Base-by-base conservation (phyloP, 129 eudicot species). In the Calendula officinalis region DNA sequence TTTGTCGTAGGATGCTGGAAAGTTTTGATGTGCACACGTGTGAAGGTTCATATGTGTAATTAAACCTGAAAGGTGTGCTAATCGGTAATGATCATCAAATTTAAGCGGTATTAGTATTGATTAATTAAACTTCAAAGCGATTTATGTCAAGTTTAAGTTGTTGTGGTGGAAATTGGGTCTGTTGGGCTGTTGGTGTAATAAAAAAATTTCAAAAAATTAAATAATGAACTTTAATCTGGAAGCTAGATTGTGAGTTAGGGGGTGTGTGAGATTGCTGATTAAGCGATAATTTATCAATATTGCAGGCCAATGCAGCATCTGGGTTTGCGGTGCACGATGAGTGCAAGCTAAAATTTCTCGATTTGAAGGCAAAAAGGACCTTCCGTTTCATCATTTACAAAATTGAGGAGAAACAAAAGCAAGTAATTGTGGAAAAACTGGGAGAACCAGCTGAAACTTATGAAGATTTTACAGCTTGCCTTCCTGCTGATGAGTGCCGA, bases 241-340 rank as follows among this genome's bases (percentile, higher is more conserved):
- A n/a, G n/a, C n/a, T n/a, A n/a, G n/a, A n/a, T n/a, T n/a, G n/a
- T n/a, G n/a, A n/a, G n/a, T n/a, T n/a, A n/a, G n/a, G n/a, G n/a
- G n/a, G n/a, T n/a, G n/a, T n/a, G n/a, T n/a, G n/a, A n/a, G n/a
- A n/a, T n/a, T n/a, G n/a, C n/a, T n/a, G n/a, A n/a, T n/a, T n/a
- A n/a, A n/a, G n/a, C n/a, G n/a, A n/a, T 22, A 22, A 22, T 22
- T 22, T 22, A 62, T 44, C 9, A 42, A 62, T 36, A 49, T 61
- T 75, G 37, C 46, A 83, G 88, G 88, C 88, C 71, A 83, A 83
- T 54, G 88, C 88, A 30, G 82, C 77, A 56, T 85, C 91, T 45
- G 91, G 91, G 54, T 78, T 85, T 79, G 91, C 87, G 47, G 91
- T 85, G 71, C 87, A 81, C 13, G 92, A 82, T 51, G 92, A 85